Conservation (phyloP, 139 green algal species). For the Chlorella sp. region DNA sequence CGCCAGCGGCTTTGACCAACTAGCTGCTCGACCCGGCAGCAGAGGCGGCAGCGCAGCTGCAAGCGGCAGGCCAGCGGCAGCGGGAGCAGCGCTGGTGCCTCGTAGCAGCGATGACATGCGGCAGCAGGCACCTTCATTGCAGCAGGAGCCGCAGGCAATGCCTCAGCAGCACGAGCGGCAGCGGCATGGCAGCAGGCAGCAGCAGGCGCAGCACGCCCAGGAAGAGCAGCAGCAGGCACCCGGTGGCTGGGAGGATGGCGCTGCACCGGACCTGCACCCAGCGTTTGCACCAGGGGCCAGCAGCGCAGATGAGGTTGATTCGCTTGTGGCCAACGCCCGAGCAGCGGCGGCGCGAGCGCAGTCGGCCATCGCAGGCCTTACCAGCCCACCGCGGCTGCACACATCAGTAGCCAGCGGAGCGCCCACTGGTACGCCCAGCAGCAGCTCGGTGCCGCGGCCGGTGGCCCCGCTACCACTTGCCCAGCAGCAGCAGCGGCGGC, state of each 20-base stretch:
- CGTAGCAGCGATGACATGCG: neutral
- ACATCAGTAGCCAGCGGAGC: neutral
- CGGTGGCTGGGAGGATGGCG: too few species aligned
- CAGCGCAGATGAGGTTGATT: conserved; percentile 1
- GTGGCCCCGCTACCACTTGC: neutral
- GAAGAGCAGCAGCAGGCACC: neutral
- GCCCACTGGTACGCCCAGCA: neutral
- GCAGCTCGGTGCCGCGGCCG: neutral
- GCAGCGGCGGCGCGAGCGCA: neutral
- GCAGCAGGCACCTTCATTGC: neutral
- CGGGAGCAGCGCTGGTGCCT: neutral
- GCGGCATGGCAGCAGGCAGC: neutral
- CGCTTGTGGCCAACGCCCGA: conserved; percentile 6
- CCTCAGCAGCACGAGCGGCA: neutral
- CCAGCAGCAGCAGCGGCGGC: too few species aligned
- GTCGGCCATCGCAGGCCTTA: conserved; percentile 4
- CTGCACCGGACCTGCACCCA: too few species aligned
- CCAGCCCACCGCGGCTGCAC: neutral
- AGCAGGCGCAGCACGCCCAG: neutral
- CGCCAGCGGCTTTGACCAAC: conserved; percentile 9
- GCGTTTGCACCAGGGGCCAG: neutral
- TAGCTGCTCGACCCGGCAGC: conserved; percentile 1
- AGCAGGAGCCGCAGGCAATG: neutral
- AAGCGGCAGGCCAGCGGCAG: neutral
- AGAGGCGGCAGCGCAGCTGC: neutral